Evolutionary conservation across 2,329 filamentous ascomycete genomes (phyloP), one percentile per base, ranked within the genome.

Genomic region (Parascedosporium putredinis): DNA sequence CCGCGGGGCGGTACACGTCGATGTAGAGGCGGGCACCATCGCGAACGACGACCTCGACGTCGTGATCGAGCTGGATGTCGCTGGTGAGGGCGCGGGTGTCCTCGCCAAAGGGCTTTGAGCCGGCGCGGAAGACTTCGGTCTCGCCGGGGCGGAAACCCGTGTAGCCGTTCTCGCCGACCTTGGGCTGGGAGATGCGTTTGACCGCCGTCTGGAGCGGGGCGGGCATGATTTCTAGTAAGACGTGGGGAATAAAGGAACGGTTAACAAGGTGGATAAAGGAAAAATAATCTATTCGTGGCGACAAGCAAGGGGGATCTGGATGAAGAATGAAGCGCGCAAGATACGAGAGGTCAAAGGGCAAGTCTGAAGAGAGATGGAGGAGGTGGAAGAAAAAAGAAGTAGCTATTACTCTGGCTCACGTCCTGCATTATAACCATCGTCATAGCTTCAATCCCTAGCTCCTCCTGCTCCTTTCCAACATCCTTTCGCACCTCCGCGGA

Each of bases 1-100:
- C 57, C 2, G 65, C 58, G 0, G 70, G 69, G 6, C 70, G 62
- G 55, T 71, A 74, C 33, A 74, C 62, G 50, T 74, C 71, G 4
- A 61, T 61, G 54, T 72, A 73, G 0, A 74, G 58, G 1, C 60
- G 59, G 16, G 55, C 59, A 14, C 71, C 70, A 52, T 74, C 71
- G 38, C 71, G 62, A 1, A 71, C 61, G 3, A 57, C 55, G 34
- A 74, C 67, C 33, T 66, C 63, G 25, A 72, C 64, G 55, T 73
- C 70, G 50, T 71, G 68, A 5, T 73, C 67, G n/a, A 72, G 56
- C 1, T 57, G 58, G 40, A 73, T 71, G 43, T 68, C 64, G 45
- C 59, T 52, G 14, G 45, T 34, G 9, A 47, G 18, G 10, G 64
- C 45, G 58, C 55, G 12, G 67, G 55, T 5, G 61, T 55, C 44